These are phyloP conservation scores for Zygoascus hellenicus DNA, from an alignment of 1,139 yeast species.

Conservation along the genomic window DNA sequence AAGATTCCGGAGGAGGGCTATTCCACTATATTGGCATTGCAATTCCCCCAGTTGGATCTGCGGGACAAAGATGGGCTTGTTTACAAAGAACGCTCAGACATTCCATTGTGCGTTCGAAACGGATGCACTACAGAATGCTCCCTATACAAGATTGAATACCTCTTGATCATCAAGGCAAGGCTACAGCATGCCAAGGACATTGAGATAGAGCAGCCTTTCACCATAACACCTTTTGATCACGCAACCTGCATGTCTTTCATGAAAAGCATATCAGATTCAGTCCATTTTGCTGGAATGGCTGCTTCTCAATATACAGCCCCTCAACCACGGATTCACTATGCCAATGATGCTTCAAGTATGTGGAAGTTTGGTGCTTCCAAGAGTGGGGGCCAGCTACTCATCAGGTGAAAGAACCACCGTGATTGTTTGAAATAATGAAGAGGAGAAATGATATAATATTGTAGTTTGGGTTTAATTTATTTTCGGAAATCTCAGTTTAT, in stretches of 20 bases:
- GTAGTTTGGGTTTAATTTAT: too few relatives aligned
- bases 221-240: conserved; percentile 37
- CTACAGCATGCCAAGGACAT: conserved; percentile 37
- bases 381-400: conserved; percentile 4
- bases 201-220: conserved; percentile 34
- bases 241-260: conserved; percentile 35
- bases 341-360: conserved; percentile 15
- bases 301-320: conserved; percentile 27
- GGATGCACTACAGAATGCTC: conserved; percentile 37
- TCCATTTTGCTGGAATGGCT: conserved; percentile 35
- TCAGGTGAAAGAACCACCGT: not conserved
- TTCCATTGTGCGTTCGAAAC: conserved; percentile 32
- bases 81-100: conserved; percentile 32
- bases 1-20: conserved; percentile 29
- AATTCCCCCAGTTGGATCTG: conserved; percentile 28
- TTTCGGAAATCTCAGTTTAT: not conserved
- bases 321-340: conserved; percentile 14
- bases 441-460: not conserved
- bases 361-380: conserved; percentile 11
- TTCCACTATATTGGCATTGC: conserved; percentile 29
- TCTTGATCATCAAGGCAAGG: conserved; percentile 33
- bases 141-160: conserved; percentile 34
- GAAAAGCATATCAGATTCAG: conserved; percentile 33
- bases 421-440: not conserved
- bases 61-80: conserved; percentile 29